Conservation (phyloP, 768 basidiomycete species). For the Kockovaella imperatae region DNA sequence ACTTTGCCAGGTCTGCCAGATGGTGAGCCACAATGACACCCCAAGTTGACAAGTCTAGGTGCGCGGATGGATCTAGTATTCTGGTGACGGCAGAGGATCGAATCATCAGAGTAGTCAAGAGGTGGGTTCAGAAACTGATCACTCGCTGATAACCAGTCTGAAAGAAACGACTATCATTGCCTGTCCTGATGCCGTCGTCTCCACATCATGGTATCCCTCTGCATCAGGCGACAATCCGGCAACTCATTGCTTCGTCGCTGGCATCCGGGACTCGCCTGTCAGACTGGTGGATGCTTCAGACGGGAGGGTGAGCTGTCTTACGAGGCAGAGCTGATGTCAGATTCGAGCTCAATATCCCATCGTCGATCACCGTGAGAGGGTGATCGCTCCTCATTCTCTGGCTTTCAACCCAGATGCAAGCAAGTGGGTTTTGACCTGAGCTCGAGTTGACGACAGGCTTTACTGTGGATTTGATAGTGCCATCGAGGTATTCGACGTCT, state of each 20-base stretch:
- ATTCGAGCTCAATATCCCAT: conserved; percentile 85
- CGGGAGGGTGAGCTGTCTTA: conserved; percentile 53
- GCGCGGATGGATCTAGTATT: conserved; percentile 62
- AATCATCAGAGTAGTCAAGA: conserved; percentile 53
- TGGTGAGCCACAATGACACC: conserved; percentile 47
- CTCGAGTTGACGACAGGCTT: conserved; percentile 49
- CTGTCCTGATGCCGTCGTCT: conserved; percentile 67
- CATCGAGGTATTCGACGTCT: conserved; percentile 75
- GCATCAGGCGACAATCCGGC: conserved; percentile 57
- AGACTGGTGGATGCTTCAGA: conserved; percentile 71
- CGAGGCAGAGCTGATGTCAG: conserved; percentile 47
- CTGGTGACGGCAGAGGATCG: conserved; percentile 67
- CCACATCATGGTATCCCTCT: conserved; percentile 76
- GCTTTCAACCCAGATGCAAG: conserved; percentile 64
- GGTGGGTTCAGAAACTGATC: no score
- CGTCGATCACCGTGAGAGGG: conserved; percentile 85
- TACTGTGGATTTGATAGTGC: conserved; percentile 83
- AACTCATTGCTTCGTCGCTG: conserved; percentile 73
- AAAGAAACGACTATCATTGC: no score
- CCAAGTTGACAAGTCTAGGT: conserved; percentile 49
- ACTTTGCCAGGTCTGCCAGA: conserved; percentile 55
- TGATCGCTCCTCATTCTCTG: conserved; percentile 76
- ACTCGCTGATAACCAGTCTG: no score
- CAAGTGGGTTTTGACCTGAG: conserved; percentile 50
- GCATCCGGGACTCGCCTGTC: conserved; percentile 75